Evolutionary conservation across 192 early-diverging fungal genomes (phyloP), one percentile per base, ranked within the genome.

Genomic region (Entomortierella parvispora): DNA sequence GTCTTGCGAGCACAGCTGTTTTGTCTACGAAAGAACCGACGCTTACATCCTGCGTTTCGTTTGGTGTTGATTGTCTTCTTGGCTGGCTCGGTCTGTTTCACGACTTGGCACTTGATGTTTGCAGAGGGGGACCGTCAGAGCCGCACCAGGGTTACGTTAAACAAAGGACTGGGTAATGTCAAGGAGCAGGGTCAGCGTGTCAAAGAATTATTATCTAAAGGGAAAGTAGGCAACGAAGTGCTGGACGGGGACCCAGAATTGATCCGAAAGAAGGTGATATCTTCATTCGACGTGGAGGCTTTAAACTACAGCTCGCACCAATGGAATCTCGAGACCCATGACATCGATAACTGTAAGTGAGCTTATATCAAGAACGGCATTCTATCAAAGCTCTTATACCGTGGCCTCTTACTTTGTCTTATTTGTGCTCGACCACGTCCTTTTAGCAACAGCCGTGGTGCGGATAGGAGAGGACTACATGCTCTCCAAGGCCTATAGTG

Each of bases 401-500:
- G n/a, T n/a, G n/a, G n/a, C 31, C 17, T n/a, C 22, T 60, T 60
- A 23, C 15, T 33, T 20, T 23, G 8, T 33, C 17, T 45, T 26
- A 37, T 43, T 42, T 2, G 50, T 20, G 37, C 7, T 5, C 10
- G 6, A 23, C 23, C 12, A 3, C 2, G 22, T 3, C 20, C 7
- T 49, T 28, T 22, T 66, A 77, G 74, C 74, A n/a, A 77, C 63
- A 15, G 65, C 65, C 9, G 56, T 64, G 23, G 74, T 33, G 3
- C 58, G 47, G 25, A 48, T 77, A 2, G 34, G 51, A 18, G 87
- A 89, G 52, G 87, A 87, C 28, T 82, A 87, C 50, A 80, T 89
- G 63, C 58, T 89, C 9, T 72, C 82, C 12, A 89, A 89, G 71
- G 82, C 87, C 0, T 89, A 86, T 61, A 80, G 68, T 11, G 84